phyloP scores from a whole-genome alignment of 495 filamentous ascomycete genomes.

The Oleoguttula mirabilis region DNA sequence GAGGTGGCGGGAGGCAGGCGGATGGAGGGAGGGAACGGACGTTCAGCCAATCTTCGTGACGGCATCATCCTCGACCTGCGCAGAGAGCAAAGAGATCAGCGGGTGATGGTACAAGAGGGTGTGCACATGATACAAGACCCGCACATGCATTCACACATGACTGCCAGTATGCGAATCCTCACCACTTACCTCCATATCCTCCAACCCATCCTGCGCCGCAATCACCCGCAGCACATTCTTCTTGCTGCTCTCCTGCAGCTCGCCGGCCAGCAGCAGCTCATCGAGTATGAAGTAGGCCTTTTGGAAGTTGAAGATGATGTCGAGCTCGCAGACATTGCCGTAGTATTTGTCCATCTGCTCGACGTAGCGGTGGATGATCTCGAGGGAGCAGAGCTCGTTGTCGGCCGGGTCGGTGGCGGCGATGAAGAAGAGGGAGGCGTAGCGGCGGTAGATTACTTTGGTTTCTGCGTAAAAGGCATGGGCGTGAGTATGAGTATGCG shows the following conservation, averaged over 20 bases:
- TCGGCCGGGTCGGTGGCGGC: conserved; percentile 88
- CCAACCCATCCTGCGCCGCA: conserved; percentile 82
- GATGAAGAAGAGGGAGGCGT: conserved; percentile 98
- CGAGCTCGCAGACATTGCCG: conserved; percentile 97
- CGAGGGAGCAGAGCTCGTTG: conserved; percentile 95
- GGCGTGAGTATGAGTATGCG: conserved; percentile 10
- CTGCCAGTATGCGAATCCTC: conserved; percentile 4
- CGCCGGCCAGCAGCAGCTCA: conserved; percentile 86
- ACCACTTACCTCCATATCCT: conserved; percentile 90
- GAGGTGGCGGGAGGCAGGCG: neutral
- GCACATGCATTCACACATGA: conserved; percentile 5
- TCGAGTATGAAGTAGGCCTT: conserved; percentile 99
- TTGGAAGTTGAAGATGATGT: conserved; percentile 99
- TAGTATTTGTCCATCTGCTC: conserved; percentile 99
- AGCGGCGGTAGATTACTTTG: conserved; percentile 96
- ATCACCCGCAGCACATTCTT: conserved; percentile 96
- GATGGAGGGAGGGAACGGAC: neutral
- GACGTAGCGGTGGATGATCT: conserved; percentile 98
- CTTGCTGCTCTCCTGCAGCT: conserved; percentile 98
- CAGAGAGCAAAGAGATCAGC: conserved; percentile 43
- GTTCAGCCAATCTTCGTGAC: conserved; percentile 68
- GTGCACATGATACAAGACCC: too few species aligned
- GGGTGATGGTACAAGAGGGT: conserved; percentile 24
- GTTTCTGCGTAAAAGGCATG: conserved; percentile 49
- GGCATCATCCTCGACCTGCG: conserved; percentile 84